Percentiles rank a stretch among this genome's conserved stretches.
phyloP scores from a whole-genome alignment of 129 eudicot genomes.

The Erigeron canadensis region DNA sequence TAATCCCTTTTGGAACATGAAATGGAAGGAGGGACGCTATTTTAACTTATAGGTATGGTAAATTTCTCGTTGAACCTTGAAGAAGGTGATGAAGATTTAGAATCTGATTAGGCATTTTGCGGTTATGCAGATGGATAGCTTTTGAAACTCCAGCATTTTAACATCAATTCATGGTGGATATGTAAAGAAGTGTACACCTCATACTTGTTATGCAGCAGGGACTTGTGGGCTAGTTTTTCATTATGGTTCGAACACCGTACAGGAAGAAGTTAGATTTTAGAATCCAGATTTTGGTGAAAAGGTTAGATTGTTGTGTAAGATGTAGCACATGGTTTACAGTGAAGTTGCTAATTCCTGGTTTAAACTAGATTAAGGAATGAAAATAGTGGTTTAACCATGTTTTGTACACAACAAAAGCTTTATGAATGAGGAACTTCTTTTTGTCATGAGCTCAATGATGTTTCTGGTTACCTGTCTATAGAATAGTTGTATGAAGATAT shows the following conservation, averaged over 20 bases:
- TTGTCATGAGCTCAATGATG: not conserved
- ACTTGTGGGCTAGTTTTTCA: not conserved
- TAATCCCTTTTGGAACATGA: slow-evolving; percentile 30
- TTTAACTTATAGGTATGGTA: slow-evolving; percentile 25
- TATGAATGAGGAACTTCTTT: slow-evolving; percentile 19
- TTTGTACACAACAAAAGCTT: slow-evolving; percentile 31
- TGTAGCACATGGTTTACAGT: slow-evolving; percentile 16
- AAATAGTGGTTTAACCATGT: slow-evolving; percentile 26
- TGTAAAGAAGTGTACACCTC: slow-evolving; percentile 19
- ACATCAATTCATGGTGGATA: slow-evolving; percentile 23
- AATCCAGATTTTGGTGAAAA: slow-evolving; percentile 31
- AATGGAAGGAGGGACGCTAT: slow-evolving; percentile 46
- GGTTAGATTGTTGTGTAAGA: slow-evolving; percentile 20
- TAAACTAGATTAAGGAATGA: slow-evolving; percentile 7
- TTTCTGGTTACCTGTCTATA: not conserved
- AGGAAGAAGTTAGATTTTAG: slow-evolving; percentile 31
- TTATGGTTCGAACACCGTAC: slow-evolving; percentile 14
- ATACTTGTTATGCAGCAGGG: not conserved
- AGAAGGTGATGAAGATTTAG: slow-evolving; percentile 10
- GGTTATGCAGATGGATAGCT: slow-evolving; percentile 36
- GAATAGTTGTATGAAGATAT: not conserved
- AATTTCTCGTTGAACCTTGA: not conserved
- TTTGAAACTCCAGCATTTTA: slow-evolving; percentile 43
- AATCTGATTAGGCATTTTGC: not conserved
- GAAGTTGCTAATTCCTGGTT: slow-evolving; percentile 1